Evolutionary conservation across 73 alveolate genomes (phyloP).

Genomic region (Tetrahymena thermophila): DNA sequence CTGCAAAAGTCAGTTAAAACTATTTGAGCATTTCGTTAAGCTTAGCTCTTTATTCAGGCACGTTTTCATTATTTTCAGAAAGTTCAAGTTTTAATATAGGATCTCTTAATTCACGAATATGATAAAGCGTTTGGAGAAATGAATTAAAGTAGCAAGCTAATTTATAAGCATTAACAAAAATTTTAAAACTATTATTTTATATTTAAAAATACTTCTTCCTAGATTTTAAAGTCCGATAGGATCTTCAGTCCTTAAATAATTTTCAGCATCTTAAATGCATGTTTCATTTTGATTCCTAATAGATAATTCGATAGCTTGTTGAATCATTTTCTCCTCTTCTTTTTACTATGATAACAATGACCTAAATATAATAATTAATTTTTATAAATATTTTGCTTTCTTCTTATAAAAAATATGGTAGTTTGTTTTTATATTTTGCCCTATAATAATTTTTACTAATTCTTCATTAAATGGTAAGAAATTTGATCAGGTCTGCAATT

Average conservation of each 20-base stretch:
- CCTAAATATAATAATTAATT: background rate
- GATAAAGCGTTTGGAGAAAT: background rate
- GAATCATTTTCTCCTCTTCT: background rate
- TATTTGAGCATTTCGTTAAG: background rate
- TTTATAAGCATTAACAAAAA: background rate
- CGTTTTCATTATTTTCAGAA: background rate
- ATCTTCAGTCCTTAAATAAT: background rate
- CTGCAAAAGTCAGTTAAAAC: background rate
- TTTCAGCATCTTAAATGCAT: background rate
- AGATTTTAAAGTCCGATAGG: background rate
- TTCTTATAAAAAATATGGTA: too few species aligned
- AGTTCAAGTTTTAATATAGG: background rate
- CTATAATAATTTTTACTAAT: background rate
- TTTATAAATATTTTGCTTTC: too few species aligned
- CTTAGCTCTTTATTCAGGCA: background rate
- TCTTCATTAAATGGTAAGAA: background rate
- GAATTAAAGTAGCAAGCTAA: background rate
- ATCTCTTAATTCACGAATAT: background rate
- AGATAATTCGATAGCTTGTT: background rate
- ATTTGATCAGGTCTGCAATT: background rate
- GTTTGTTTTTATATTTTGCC: too few species aligned
- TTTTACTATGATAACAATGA: background rate
- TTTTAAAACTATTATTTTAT: background rate
- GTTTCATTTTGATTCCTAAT: background rate
- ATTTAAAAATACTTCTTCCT: background rate